A percentile compares a stretch with the other conserved stretches of the same genome.
phyloP scores from a whole-genome alignment of 345 rosid species.

The Mercurialis annua region DNA sequence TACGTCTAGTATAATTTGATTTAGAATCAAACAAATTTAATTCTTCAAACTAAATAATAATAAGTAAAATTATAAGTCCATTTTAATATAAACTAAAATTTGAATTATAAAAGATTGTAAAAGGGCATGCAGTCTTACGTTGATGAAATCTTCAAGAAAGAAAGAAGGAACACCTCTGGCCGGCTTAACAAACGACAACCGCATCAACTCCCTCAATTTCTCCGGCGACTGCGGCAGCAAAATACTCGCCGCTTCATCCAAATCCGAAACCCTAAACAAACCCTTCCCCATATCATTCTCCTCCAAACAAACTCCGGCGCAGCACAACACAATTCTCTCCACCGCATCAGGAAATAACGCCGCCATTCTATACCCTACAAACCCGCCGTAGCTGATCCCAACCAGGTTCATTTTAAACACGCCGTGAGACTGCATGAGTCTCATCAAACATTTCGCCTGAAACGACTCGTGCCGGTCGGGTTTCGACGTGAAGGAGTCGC shows the following conservation, averaged over 20 bases:
- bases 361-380: constrained; percentile 72
- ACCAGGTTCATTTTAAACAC: constrained; percentile 48
- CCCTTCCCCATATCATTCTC: constrained; percentile 68
- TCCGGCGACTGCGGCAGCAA: constrained; percentile 67
- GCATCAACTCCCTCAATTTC: constrained; percentile 56
- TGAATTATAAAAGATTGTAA: not conserved
- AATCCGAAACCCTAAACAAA: constrained; percentile 50
- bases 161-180: constrained; percentile 23
- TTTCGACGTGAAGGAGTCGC: constrained; percentile 45
- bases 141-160: constrained; percentile 34
- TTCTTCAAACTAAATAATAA: too few relatives aligned
- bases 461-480: constrained; percentile 52
- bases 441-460: constrained; percentile 59
- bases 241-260: constrained; percentile 63
- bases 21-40: too few relatives aligned
- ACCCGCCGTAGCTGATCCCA: constrained; percentile 81
- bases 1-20: too few relatives aligned
- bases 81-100: too few relatives aligned
- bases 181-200: constrained; percentile 53
- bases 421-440: constrained; percentile 49
- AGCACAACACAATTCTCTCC: constrained; percentile 64
- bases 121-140: constrained; percentile 6
- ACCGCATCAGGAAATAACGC: constrained; percentile 47
- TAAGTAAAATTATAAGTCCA: too few relatives aligned
- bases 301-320: constrained; percentile 72